Base-by-base conservation (phyloP, 1,139 yeast genomes). In the Nakaseomyces delphensis region DNA sequence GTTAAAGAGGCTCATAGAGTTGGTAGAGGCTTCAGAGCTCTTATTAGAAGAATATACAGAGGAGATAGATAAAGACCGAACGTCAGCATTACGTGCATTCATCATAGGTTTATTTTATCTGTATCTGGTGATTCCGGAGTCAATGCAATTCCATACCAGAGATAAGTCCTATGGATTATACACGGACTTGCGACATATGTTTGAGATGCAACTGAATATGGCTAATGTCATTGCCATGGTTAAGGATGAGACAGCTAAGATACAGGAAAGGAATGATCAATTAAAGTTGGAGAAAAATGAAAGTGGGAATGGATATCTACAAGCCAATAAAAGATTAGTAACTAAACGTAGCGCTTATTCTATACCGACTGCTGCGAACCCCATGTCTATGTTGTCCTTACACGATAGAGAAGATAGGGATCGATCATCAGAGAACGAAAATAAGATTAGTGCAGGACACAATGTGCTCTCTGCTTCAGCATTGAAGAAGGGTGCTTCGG, bases 71-170 rank as follows among this genome's bases (percentile, higher is more conserved):
- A 38, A 38, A 7, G 48, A 53, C 13, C 40, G 41, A 21, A 50
- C 52, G 8, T 60, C 55, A 39, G 56, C 59, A 5, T 47, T 66
- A 27, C 54, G 54, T 23, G 57, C 59, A 18, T 65, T 53, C 43
- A 60, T 65, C 5, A 54, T 63, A 4, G 69, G 69, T 1, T 54
- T 65, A 32, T 62, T 62, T 45, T 63, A 64, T 42, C 44, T 66
- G 3, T 64, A 55, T 46, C 46, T 63, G 24, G 59, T 65, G 14
- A 60, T 66, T 13, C 70, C 70, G 11, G 57, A 51, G 29, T 65
- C 68, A 2, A 62, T 61, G 31, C 68, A 66, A 46, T 66, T 65
- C 43, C 67, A 64, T 43, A 53, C 66, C 18, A 63, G 61, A 46
- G 65, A 65, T 46, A 65, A 63, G 46, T 63, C 65, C 43, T 63